phyloP scores from a whole-genome alignment of 306 rosid genomes.

The Inga leiocalycina region DNA sequence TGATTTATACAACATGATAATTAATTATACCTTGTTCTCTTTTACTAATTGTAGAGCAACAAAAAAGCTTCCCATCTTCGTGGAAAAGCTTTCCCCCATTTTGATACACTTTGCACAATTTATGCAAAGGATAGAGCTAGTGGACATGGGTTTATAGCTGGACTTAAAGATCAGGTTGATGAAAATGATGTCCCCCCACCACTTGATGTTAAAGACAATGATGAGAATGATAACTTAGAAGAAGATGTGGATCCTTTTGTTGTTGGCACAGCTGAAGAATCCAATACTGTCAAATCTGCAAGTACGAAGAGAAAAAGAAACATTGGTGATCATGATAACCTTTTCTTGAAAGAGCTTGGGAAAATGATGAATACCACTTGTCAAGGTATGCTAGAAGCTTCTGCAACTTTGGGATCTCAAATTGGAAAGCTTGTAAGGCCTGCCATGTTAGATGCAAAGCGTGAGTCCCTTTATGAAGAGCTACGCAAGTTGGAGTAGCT shows the following conservation, averaged over 20 bases:
- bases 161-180: background rate
- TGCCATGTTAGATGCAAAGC: background rate
- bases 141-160: too few relatives aligned
- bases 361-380: background rate
- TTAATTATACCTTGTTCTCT: too few relatives aligned
- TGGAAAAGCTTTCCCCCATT: too few relatives aligned
- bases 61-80: too few relatives aligned
- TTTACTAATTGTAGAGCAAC: too few relatives aligned
- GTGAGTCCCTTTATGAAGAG: too few relatives aligned
- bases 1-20: too few relatives aligned
- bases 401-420: background rate
- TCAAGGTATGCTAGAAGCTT: background rate
- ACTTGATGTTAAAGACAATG: background rate
- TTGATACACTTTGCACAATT: too few relatives aligned
- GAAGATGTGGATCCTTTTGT: background rate
- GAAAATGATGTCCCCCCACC: background rate
- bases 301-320: background rate
- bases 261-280: background rate
- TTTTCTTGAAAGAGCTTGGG: background rate
- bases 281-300: too few relatives aligned
- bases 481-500: too few relatives aligned
- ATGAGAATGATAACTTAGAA: background rate
- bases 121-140: too few relatives aligned
- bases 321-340: background rate
- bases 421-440: background rate